phyloP scores from a whole-genome alignment of 2,329 filamentous ascomycete genomes.

The Ophiocordyceps camponoti-rufipedis region DNA sequence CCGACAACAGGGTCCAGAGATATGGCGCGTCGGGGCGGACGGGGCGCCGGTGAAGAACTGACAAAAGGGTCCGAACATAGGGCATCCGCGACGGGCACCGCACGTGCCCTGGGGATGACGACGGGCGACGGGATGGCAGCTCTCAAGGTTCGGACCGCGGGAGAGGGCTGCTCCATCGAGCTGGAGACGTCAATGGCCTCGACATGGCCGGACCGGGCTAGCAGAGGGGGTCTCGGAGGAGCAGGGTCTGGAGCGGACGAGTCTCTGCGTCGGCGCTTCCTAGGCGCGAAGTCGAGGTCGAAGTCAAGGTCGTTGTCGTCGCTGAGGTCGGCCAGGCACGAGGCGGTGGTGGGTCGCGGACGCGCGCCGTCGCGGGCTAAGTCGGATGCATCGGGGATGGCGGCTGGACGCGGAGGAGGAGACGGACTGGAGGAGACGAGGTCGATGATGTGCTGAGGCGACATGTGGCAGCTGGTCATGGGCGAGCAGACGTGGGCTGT shows the following conservation, averaged over 20 bases:
- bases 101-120: not conserved
- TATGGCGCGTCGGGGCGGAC: constrained; percentile 1
- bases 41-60: constrained; percentile 11
- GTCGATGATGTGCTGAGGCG: constrained; percentile 16
- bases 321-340: not conserved
- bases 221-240: not conserved
- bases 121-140: constrained; percentile 1
- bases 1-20: constrained; percentile 5
- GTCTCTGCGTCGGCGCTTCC: not conserved
- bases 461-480: constrained; percentile 2
- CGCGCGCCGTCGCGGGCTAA: not conserved
- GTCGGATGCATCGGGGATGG: not conserved
- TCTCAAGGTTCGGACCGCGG: not conserved
- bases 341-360: constrained; percentile 5
- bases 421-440: constrained; percentile 18
- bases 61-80: constrained; percentile 15
- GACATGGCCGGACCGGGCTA: not conserved
- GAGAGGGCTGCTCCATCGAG: constrained; percentile 7
- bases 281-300: not conserved
- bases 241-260: not conserved
- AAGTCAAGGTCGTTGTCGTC: constrained; percentile 1
- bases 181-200: constrained; percentile 20
- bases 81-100: not conserved
- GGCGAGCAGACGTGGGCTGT: not conserved
- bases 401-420: not conserved